These are phyloP conservation scores for Ascochyta koolunga DNA, from an alignment of 2,329 filamentous ascomycete genomes.

Conservation along the genomic window DNA sequence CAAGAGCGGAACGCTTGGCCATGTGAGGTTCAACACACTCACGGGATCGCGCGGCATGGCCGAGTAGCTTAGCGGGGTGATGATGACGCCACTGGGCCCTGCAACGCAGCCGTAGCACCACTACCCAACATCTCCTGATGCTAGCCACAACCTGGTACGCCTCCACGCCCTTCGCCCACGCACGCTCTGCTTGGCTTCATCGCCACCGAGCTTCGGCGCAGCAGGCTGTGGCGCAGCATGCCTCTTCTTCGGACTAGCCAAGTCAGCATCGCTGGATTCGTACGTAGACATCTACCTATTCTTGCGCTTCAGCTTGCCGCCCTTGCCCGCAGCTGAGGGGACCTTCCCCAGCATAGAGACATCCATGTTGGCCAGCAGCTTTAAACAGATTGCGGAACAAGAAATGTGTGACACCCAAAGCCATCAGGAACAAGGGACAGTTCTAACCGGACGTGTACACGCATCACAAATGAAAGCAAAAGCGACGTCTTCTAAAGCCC, in stretches of 20 bases:
- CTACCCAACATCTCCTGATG: not conserved
- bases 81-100: constrained; percentile 18
- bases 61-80: constrained; percentile 22
- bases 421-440: no score
- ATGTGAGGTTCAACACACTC: constrained; percentile 8
- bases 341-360: no score
- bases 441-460: no score
- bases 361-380: no score
- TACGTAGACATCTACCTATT: not conserved
- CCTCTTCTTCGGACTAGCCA: not conserved
- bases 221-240: not conserved
- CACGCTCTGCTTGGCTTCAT: no score
- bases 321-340: no score
- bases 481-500: no score
- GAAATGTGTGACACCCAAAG: no score
- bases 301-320: not conserved
- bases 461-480: no score
- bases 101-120: not conserved
- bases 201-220: not conserved
- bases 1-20: constrained; percentile 21
- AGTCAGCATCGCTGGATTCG: not conserved
- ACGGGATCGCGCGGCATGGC: constrained; percentile 1
- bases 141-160: no score
- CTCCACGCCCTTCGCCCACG: no score
- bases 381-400: no score